These are phyloP conservation scores for Solanum chmielewskii DNA, from an alignment of 257 asterid genomes.

Conservation along the genomic window DNA sequence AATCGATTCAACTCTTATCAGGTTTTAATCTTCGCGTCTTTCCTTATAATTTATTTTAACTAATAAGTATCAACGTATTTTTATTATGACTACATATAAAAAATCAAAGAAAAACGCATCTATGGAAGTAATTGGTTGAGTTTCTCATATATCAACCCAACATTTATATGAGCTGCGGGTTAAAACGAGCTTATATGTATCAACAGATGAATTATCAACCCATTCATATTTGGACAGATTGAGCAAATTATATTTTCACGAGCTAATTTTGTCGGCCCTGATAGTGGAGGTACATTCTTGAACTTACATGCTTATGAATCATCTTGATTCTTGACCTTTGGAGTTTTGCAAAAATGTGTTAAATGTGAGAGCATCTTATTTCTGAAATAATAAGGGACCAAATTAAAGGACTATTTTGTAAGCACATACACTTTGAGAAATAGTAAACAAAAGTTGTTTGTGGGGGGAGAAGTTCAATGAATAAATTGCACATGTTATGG, in stretches of 20 bases:
- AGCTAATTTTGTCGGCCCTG: not conserved
- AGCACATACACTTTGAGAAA: not conserved
- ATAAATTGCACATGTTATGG: conserved; percentile 5
- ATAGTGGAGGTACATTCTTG: not conserved
- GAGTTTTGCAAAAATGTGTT: not conserved
- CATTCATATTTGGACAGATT: not conserved
- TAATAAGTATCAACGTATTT: not conserved
- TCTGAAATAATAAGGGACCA: not conserved
- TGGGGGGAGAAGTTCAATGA: not conserved
- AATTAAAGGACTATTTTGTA: not conserved
- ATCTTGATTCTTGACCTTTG: not conserved
- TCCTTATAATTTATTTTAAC: not conserved
- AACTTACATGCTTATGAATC: not conserved
- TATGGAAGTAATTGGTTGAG: not conserved
- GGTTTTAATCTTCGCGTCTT: not conserved
- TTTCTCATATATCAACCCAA: not conserved
- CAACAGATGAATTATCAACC: not conserved
- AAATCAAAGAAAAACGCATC: not conserved
- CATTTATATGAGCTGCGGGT: not conserved
- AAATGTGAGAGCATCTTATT: not conserved
- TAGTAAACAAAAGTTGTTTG: not conserved
- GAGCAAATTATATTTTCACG: not conserved
- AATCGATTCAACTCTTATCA: not conserved
- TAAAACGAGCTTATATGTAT: not conserved
- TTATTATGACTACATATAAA: not conserved